Evolutionary conservation across 2,329 filamentous ascomycete species (phyloP), one percentile per base, ranked within the genome.

Genomic region (Verticillium zaregamsianum): DNA sequence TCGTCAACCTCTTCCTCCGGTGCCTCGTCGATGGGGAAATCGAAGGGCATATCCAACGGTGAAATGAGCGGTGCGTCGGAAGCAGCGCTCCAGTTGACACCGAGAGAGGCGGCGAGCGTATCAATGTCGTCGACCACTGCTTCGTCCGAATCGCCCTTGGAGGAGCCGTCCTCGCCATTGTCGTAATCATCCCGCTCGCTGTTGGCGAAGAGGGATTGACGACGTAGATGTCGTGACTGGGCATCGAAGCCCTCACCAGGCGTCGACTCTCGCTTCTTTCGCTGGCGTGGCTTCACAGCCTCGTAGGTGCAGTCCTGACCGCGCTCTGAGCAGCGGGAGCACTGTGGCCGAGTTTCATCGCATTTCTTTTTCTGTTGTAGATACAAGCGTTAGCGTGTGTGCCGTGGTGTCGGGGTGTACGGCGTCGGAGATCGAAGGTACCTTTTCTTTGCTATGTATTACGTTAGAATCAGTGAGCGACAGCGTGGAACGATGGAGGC

Each of bases 321-420:
- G 49, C 79, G 76, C 69, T 85, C 82, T 52, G 72, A 66, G 69
- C 82, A 85, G 49, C 82, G 80, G 25, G 78, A 74, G 67, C 82
- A 85, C 55, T 75, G 73, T 3, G 82, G 82, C 8, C 81, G 79
- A 37, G 70, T 73, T 69, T 85, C 82, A 67, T 85, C 80, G 66
- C 82, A 85, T 72, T 85, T 85, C 70, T 86, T 86, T 70, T 86
- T 85, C 82, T 85, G 63, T 64, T 33, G 9, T 32, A 32, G 28
- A 20, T 23, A 32, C 33, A 31, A 52, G 32, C 25, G 57, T 14
- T 20, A 62, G 54, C 39, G 37, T 35, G 2, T 25, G 23, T 31
- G 56, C 39, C 15, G 23, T 32, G 23, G 4, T 32, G 11, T 55
- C 25, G 23, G 35, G 40, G 25, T 45, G 45, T 40, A 17, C 32